Conservation (phyloP, 345 rosid species). For the Ceriops zippeliana region DNA sequence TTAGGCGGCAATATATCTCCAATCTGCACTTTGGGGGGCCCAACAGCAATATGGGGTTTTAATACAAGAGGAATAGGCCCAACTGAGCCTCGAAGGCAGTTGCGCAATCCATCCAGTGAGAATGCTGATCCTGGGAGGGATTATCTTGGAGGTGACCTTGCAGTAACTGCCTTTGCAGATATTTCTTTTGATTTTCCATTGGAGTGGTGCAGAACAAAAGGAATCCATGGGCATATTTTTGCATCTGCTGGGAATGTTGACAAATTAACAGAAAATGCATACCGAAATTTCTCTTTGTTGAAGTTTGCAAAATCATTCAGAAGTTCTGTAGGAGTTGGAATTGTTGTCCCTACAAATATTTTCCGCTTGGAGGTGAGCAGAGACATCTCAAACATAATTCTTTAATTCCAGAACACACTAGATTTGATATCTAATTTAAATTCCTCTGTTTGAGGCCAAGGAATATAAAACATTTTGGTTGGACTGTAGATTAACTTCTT, state of each 20-base stretch:
- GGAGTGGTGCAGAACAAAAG: constrained; percentile 76
- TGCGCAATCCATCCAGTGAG: constrained; percentile 31
- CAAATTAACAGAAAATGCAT: constrained; percentile 71
- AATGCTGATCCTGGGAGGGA: constrained; percentile 48
- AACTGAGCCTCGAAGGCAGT: constrained; percentile 61
- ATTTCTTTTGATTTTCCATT: constrained; percentile 86
- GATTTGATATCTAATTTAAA: constrained; percentile 2
- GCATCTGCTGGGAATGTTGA: constrained; percentile 84
- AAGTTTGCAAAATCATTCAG: constrained; percentile 60
- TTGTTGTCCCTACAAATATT: constrained; percentile 73
- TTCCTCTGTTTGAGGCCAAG: neutral
- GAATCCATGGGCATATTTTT: constrained; percentile 84
- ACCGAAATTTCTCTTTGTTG: constrained; percentile 44
- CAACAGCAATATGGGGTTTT: constrained; percentile 79
- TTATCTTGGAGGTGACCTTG: constrained; percentile 90
- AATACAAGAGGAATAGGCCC: constrained; percentile 82
- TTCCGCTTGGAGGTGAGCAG: constrained; percentile 84
- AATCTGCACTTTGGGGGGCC: constrained; percentile 73
- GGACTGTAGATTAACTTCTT: neutral
- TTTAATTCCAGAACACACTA: no score
- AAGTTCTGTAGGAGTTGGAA: constrained; percentile 77
- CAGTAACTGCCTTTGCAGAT: constrained; percentile 81
- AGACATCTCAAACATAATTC: neutral
- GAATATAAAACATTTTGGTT: neutral
- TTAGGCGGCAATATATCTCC: constrained; percentile 92